These are phyloP conservation scores for Chlorella sorokiniana DNA, from an alignment of 139 green algal genomes.

Conservation along the genomic window DNA sequence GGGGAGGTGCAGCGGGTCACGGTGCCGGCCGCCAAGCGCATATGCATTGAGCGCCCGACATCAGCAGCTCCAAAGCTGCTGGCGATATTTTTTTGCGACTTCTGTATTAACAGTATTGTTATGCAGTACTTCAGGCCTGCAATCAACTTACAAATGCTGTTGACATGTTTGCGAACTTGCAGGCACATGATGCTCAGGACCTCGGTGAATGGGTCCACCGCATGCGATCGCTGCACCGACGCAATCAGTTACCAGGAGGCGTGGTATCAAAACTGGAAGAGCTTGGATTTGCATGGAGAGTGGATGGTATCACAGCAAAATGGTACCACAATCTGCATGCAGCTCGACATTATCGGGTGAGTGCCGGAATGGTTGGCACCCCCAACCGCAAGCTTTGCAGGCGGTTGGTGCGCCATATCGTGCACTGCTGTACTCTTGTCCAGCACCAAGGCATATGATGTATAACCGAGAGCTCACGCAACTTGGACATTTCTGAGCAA, in stretches of 20 bases:
- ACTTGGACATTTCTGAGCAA: too few relatives aligned
- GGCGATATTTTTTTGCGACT: too few relatives aligned
- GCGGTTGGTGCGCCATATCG: too few relatives aligned
- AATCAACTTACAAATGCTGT: background rate
- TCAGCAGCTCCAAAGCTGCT: too few relatives aligned
- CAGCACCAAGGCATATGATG: too few relatives aligned
- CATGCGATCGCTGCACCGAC: conserved; percentile 20
- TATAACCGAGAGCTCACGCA: too few relatives aligned
- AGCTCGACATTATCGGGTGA: conserved; percentile 34
- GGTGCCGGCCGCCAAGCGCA: too few relatives aligned
- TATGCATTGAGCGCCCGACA: background rate
- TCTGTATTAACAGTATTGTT: too few relatives aligned
- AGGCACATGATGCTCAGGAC: conserved; percentile 39
- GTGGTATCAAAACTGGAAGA: conserved; percentile 33
- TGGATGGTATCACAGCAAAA: conserved; percentile 40
- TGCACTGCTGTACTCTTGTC: too few relatives aligned
- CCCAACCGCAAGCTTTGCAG: too few relatives aligned
- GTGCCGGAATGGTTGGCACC: too few relatives aligned
- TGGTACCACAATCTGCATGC: conserved; percentile 47
- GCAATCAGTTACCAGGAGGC: conserved; percentile 21
- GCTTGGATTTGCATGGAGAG: conserved; percentile 48
- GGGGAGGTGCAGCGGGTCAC: background rate
- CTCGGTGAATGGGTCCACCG: conserved; percentile 49
- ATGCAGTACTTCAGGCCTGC: too few relatives aligned
- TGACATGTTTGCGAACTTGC: background rate